Evolutionary conservation across 805 yeast genomes (phyloP), one percentile per base, ranked within the genome.

Genomic region (Metschnikowia hibisci): DNA sequence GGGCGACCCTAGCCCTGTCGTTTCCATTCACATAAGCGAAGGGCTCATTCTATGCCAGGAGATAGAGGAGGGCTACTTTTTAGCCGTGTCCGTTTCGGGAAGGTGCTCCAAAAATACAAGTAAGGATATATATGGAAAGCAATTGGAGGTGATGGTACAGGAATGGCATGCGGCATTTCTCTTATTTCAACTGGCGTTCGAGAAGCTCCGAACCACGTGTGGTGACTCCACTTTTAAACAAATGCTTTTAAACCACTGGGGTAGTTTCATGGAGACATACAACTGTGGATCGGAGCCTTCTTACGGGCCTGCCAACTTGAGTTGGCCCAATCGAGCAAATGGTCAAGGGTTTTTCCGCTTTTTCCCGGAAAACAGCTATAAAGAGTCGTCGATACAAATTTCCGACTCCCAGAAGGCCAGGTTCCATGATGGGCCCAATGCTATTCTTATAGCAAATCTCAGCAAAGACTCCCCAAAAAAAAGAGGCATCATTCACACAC

Each of bases 241-340:
- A 3, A 35, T 52, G 6, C 53, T 67, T 11, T 30, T 29, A 2
- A 53, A 55, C 28, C 62, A 53, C 44, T 69, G 73, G 72, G 27
- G 38, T 0, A 59, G 58, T 10, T 68, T 67, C 39, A 18, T 63
- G 16, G 20, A 29, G 1, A 52, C 46, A 30, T 66, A 55, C 44
- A 67, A 69, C 45, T 28, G 36, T 6, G 60, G 45, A 6, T 29
- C 42, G 46, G 39, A 48, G 41, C 20, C 53, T 41, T 45, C 51
- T 34, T 41, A 49, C 48, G 45, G 65, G 57, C 33, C 55, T 50
- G 1, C 51, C 45, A 14, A 18, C 22, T 48, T 64, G n/a, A 43
- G 42, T 13, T 70, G 75, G 75, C 64, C 67, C 25, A 64, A 66
- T 37, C 41, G 51, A 36, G 43, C 67, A 31, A 69, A 68, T 47